Conservation (phyloP, 345 rosid genomes). For the Citrus glauca region DNA sequence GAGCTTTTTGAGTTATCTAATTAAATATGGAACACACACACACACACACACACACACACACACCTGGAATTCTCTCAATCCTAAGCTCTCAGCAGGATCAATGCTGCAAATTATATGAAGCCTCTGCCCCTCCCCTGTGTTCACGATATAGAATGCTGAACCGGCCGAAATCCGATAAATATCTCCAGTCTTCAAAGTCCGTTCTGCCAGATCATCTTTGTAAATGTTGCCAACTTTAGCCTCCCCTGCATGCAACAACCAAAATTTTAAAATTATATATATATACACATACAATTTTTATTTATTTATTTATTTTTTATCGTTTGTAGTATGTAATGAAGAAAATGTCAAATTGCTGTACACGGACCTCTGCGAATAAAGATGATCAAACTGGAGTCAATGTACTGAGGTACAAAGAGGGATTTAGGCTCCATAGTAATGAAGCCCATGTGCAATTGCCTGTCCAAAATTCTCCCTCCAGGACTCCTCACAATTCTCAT, state of each 20-base stretch:
- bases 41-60: background rate
- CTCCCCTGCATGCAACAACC: slow-evolving; percentile 54
- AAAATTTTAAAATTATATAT: background rate
- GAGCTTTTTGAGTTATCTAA: background rate
- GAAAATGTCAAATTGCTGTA: too few species aligned
- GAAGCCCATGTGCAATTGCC: slow-evolving; percentile 73
- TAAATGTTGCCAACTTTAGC: slow-evolving; percentile 67
- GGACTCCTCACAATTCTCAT: slow-evolving; percentile 52
- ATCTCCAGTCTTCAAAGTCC: slow-evolving; percentile 54
- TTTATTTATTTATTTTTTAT: too few species aligned
- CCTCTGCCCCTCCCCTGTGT: slow-evolving; percentile 52
- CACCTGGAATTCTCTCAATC: slow-evolving; percentile 59
- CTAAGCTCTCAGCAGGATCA: slow-evolving; percentile 68
- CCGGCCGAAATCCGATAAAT: slow-evolving; percentile 66
- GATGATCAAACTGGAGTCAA: slow-evolving; percentile 67
- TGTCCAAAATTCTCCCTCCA: slow-evolving; percentile 42
- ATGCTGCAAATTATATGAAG: slow-evolving; percentile 70
- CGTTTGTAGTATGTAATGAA: too few species aligned
- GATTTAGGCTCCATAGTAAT: slow-evolving; percentile 78
- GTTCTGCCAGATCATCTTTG: slow-evolving; percentile 50
- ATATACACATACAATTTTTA: too few species aligned
- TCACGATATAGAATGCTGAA: slow-evolving; percentile 72
- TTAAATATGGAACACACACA: background rate
- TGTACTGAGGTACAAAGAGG: slow-evolving; percentile 81
- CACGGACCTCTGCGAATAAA: slow-evolving; percentile 57